These are phyloP conservation scores for Botrytis hyacinthi DNA, from an alignment of 2,329 filamentous ascomycete species.

Conservation along the genomic window DNA sequence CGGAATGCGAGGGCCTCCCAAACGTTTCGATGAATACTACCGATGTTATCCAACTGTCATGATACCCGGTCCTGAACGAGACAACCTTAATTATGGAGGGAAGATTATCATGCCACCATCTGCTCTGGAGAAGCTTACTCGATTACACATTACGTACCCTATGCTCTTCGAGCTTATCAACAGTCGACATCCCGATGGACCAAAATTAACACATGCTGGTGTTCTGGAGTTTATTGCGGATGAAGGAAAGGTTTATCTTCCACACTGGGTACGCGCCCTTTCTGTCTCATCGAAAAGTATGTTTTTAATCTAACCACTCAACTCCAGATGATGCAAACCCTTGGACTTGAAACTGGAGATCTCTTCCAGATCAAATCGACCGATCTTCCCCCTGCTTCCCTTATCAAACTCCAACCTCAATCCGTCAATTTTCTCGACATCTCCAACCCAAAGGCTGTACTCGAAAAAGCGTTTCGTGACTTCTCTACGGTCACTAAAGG, in stretches of 20 bases:
- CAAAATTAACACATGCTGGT: conserved; percentile 83
- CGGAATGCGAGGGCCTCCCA: conserved; percentile 44
- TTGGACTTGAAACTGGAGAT: conserved; percentile 86
- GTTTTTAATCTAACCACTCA: neutral
- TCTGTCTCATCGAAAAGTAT: neutral
- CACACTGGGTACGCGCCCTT: conserved; percentile 71
- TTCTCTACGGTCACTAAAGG: conserved; percentile 92
- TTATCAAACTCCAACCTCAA: conserved; percentile 97
- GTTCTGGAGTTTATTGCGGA: conserved; percentile 97
- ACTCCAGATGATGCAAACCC: conserved; percentile 83
- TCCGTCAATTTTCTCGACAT: conserved; percentile 93
- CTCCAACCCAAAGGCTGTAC: conserved; percentile 92
- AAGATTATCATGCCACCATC: conserved; percentile 98
- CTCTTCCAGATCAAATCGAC: conserved; percentile 94
- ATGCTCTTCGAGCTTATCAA: conserved; percentile 97
- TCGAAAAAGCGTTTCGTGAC: conserved; percentile 94
- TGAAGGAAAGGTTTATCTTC: conserved; percentile 93
- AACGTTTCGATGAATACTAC: conserved; percentile 98
- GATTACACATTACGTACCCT: conserved; percentile 94
- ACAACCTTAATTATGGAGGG: conserved; percentile 90
- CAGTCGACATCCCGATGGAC: conserved; percentile 61
- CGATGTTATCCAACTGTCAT: conserved; percentile 94
- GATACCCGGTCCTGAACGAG: conserved; percentile 85
- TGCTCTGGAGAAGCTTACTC: conserved; percentile 92
- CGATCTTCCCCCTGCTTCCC: conserved; percentile 81